Conservation (phyloP, 208 protist species). For the Sergeia podlipaevii region DNA sequence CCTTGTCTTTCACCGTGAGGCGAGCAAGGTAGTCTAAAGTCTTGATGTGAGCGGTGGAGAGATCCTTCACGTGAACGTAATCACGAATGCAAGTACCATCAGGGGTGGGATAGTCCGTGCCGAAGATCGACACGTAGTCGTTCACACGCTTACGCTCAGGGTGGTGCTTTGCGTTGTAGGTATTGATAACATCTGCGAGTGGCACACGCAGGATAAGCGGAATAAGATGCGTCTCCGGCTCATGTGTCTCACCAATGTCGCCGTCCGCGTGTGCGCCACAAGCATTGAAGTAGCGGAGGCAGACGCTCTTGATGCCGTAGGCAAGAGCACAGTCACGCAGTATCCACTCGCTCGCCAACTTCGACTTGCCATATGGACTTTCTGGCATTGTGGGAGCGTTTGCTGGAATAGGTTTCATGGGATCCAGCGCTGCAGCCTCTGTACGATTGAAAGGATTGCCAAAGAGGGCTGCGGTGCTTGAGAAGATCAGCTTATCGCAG, state of each 20-base stretch:
- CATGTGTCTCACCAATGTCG: slow-evolving; percentile 95
- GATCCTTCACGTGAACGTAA: slow-evolving; percentile 98
- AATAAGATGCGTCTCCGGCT: slow-evolving; percentile 97
- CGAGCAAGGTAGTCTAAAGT: slow-evolving; percentile 80
- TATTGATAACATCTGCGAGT: slow-evolving; percentile 75
- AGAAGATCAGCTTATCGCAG: slow-evolving; percentile 96
- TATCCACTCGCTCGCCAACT: slow-evolving; percentile 92
- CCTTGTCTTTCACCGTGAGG: slow-evolving; percentile 27
- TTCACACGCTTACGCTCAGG: slow-evolving; percentile 29
- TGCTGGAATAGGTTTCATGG: slow-evolving; percentile 58
- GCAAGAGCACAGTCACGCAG: slow-evolving; percentile 78
- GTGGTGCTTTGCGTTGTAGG: slow-evolving; percentile 32
- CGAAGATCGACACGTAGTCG: slow-evolving; percentile 81
- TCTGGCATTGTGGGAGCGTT: slow-evolving; percentile 58
- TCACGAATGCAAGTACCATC: slow-evolving; percentile 97
- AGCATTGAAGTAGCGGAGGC: slow-evolving; percentile 99
- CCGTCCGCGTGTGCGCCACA: slow-evolving; percentile 93
- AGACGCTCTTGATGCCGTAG: slow-evolving; percentile 78
- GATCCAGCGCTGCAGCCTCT: slow-evolving; percentile 6
- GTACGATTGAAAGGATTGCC: too few species aligned
- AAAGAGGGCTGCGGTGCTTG: slow-evolving; percentile 96
- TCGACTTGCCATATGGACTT: slow-evolving; percentile 94
- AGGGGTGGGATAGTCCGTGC: slow-evolving; percentile 92
- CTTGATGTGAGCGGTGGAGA: slow-evolving; percentile 93
- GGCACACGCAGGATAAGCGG: slow-evolving; percentile 94